Percentiles rank a stretch among this genome's conserved stretches.
Conservation (phyloP, 257 asterid genomes). For the Cynanchum wilfordii region DNA sequence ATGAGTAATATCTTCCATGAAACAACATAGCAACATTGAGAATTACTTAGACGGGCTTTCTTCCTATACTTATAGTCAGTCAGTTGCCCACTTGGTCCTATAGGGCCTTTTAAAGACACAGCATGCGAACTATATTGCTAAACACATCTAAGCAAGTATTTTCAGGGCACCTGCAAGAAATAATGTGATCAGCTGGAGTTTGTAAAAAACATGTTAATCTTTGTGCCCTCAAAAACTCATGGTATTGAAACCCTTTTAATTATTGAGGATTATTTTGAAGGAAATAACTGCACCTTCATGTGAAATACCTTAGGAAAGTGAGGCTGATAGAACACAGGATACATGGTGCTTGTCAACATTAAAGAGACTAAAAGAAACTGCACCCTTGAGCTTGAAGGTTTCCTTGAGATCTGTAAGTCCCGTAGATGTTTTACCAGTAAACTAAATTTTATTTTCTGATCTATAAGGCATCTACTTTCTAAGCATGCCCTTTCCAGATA, state of each 20-base stretch:
- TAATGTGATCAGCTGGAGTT: background rate
- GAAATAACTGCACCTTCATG: background rate
- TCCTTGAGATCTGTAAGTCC: conserved; percentile 83
- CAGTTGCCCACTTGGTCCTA: background rate
- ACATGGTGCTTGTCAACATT: conserved; percentile 61
- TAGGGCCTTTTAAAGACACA: background rate
- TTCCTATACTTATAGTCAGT: background rate
- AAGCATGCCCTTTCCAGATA: conserved; percentile 44
- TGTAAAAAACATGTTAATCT: background rate
- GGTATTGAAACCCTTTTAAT: background rate
- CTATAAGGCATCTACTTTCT: background rate
- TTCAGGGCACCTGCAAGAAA: background rate
- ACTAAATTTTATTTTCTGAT: background rate
- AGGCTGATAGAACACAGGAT: conserved; percentile 66
- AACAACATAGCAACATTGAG: background rate
- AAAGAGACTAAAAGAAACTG: conserved; percentile 64
- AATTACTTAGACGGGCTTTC: background rate
- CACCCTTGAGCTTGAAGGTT: conserved; percentile 95
- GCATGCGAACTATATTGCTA: background rate
- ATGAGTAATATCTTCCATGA: background rate
- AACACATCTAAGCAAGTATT: background rate
- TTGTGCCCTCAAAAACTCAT: background rate
- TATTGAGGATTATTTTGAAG: background rate
- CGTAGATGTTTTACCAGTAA: background rate
- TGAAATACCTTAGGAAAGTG: conserved; percentile 47